phyloP scores from a whole-genome alignment of 2,329 filamentous ascomycete species.

The Tolypocladium amazonense region DNA sequence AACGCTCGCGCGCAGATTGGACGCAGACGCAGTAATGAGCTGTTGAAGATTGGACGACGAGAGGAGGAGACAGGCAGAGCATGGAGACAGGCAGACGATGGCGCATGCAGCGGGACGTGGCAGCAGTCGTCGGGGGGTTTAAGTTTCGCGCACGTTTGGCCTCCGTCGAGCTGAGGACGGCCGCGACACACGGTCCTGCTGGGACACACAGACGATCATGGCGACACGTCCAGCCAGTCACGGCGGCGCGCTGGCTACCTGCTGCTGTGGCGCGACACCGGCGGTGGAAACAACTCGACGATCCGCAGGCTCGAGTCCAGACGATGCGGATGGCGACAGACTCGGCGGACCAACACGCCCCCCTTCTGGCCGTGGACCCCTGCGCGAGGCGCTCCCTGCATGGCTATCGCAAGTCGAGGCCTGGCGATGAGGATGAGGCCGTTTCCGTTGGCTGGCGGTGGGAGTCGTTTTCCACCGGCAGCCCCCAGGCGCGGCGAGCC shows the following conservation, averaged over 20 bases:
- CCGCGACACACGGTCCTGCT: background rate
- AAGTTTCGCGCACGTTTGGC: background rate
- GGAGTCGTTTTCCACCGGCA: too few species aligned
- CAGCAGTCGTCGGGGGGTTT: background rate
- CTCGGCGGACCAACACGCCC: background rate
- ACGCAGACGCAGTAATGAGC: background rate
- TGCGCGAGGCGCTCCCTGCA: background rate
- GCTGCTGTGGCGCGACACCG: background rate
- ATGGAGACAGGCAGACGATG: background rate
- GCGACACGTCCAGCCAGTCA: too few species aligned
- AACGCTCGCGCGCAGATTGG: background rate
- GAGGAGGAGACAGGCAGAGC: background rate
- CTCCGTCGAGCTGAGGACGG: background rate
- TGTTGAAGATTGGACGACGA: background rate
- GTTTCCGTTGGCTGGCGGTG: too few species aligned
- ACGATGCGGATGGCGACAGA: too few species aligned
- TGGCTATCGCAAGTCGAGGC: background rate
- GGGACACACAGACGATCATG: background rate
- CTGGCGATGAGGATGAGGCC: too few species aligned
- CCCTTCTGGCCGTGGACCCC: background rate
- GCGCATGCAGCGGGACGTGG: too few species aligned
- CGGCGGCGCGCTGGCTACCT: background rate
- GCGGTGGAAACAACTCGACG: background rate
- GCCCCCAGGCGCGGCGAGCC: background rate
- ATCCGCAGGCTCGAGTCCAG: too few species aligned